These are phyloP conservation scores for Fusarium heterosporum DNA, from an alignment of 2,329 filamentous ascomycete genomes.

Conservation along the genomic window DNA sequence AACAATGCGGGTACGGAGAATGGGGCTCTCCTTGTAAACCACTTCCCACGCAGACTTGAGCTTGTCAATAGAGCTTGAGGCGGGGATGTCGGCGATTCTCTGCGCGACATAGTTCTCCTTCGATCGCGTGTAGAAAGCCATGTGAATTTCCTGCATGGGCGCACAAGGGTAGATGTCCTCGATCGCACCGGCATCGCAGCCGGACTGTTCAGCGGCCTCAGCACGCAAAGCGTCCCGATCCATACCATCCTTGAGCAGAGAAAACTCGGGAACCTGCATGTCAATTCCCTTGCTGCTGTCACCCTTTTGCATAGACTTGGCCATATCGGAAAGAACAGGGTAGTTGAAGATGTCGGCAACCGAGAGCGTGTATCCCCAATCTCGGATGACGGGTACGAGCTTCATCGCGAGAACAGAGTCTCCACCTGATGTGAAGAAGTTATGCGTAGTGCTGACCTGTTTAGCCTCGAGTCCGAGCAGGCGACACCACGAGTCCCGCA, in stretches of 20 bases:
- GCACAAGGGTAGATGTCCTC: slow-evolving; percentile 67
- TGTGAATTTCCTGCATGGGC: slow-evolving; percentile 64
- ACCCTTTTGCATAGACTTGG: slow-evolving; percentile 47
- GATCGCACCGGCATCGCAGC: slow-evolving; percentile 47
- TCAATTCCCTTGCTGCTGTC: slow-evolving; percentile 31
- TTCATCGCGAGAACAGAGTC: slow-evolving; percentile 65
- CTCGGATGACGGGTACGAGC: slow-evolving; percentile 57
- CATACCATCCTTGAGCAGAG: slow-evolving; percentile 51
- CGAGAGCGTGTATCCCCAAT: slow-evolving; percentile 54
- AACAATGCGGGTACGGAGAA: slow-evolving; percentile 61
- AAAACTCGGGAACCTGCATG: slow-evolving; percentile 52
- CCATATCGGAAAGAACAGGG: slow-evolving; percentile 59
- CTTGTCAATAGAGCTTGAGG: slow-evolving; percentile 49
- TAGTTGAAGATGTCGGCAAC: slow-evolving; percentile 60
- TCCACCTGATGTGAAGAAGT: slow-evolving; percentile 61
- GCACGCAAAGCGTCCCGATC: slow-evolving; percentile 47
- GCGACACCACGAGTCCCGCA: slow-evolving; percentile 53
- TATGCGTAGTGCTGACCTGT: slow-evolving; percentile 52
- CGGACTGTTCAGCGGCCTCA: slow-evolving; percentile 51
- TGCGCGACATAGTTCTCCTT: slow-evolving; percentile 64
- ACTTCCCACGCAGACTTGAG: slow-evolving; percentile 57
- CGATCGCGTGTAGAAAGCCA: slow-evolving; percentile 62
- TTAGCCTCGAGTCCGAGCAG: slow-evolving; percentile 52
- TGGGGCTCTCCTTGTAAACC: slow-evolving; percentile 52
- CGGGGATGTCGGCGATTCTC: slow-evolving; percentile 56